phyloP scores from a whole-genome alignment of 2,329 filamentous ascomycete genomes.

The Zalaria obscura region DNA sequence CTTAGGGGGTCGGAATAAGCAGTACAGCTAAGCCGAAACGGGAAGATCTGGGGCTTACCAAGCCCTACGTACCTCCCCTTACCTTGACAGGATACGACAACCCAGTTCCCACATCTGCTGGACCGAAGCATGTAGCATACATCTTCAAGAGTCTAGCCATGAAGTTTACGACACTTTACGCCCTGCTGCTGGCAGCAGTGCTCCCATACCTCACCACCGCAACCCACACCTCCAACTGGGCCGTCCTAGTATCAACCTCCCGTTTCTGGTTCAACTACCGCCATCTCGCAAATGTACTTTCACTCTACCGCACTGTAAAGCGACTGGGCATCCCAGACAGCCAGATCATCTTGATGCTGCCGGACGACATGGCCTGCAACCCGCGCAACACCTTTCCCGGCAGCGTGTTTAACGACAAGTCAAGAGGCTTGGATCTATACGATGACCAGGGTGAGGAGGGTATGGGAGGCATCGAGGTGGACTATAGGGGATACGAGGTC shows the following conservation, averaged over 20 bases:
- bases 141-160: not conserved
- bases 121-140: not conserved
- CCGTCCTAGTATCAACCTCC: constrained; percentile 94
- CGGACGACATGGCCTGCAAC: constrained; percentile 99
- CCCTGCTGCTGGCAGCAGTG: constrained; percentile 6
- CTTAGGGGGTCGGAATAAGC: too few species aligned
- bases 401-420: constrained; percentile 96
- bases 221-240: constrained; percentile 97
- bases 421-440: constrained; percentile 88
- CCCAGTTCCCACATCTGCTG: not conserved
- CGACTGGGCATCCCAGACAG: constrained; percentile 94
- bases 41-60: too few species aligned
- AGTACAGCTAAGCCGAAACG: too few species aligned
- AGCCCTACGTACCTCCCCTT: too few species aligned
- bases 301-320: constrained; percentile 95
- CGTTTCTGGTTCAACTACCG: constrained; percentile 99
- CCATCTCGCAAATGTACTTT: constrained; percentile 93
- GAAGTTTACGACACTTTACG: not conserved
- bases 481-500: constrained; percentile 82
- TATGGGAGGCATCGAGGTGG: constrained; percentile 63
- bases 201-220: constrained; percentile 30
- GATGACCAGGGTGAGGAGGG: constrained; percentile 55
- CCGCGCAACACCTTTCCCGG: constrained; percentile 95
- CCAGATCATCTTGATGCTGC: constrained; percentile 99
- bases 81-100: not conserved